phyloP scores from a whole-genome alignment of 2,329 filamentous ascomycete genomes.

The Cryphonectria parasitica region DNA sequence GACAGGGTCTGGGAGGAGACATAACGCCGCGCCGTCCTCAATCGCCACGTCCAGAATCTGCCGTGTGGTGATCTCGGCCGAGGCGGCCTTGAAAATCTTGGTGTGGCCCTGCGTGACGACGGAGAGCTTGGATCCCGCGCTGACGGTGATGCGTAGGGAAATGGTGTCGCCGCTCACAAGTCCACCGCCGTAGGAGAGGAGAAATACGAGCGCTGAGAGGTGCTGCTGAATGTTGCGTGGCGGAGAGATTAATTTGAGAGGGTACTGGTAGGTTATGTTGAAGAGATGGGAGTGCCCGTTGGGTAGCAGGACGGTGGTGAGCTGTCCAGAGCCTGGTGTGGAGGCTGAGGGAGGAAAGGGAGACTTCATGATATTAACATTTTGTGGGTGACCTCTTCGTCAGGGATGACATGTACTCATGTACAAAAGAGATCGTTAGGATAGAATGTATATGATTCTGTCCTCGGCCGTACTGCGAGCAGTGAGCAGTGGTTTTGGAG shows the following conservation, averaged over 20 bases:
- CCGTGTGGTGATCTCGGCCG: slow-evolving; percentile 57
- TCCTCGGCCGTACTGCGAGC: neutral
- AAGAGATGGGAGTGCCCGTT: slow-evolving; percentile 72
- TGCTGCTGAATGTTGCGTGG: slow-evolving; percentile 62
- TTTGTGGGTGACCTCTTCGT: neutral
- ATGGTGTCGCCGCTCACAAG: slow-evolving; percentile 87
- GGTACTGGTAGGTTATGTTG: slow-evolving; percentile 86
- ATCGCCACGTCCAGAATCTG: slow-evolving; percentile 60
- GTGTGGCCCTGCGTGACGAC: slow-evolving; percentile 80
- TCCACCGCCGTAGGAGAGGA: slow-evolving; percentile 93
- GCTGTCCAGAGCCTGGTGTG: slow-evolving; percentile 75
- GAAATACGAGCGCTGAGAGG: slow-evolving; percentile 77
- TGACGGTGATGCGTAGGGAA: slow-evolving; percentile 70
- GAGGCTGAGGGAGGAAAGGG: slow-evolving; percentile 78
- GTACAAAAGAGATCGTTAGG: neutral
- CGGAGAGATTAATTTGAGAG: slow-evolving; percentile 89
- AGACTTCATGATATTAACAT: slow-evolving; percentile 53
- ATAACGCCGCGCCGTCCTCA: slow-evolving; percentile 56
- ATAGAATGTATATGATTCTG: neutral
- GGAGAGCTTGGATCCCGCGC: slow-evolving; percentile 66
- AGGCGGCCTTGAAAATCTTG: slow-evolving; percentile 86
- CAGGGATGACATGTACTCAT: neutral
- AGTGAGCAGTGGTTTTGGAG: neutral
- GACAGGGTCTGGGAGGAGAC: slow-evolving; percentile 84
- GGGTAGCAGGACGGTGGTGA: slow-evolving; percentile 74